These are phyloP conservation scores for Mesembryanthemum crystallinum DNA, from an alignment of 148 eudicot species.

Conservation along the genomic window DNA sequence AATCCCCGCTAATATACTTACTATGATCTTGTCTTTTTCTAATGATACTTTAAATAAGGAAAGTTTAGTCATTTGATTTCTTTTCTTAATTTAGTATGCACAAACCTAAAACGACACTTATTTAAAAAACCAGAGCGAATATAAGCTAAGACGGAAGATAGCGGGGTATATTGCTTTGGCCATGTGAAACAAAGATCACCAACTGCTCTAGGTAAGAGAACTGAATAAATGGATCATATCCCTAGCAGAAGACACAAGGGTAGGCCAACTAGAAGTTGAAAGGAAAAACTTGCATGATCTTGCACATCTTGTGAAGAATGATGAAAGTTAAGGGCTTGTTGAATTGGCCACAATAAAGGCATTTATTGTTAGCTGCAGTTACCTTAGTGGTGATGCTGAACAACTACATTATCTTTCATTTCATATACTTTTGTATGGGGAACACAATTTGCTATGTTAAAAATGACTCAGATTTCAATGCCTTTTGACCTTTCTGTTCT, in stretches of 20 bases:
- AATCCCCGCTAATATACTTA: no score
- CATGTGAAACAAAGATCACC: background rate
- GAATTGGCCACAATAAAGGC: background rate
- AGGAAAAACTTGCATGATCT: background rate
- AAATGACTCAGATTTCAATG: background rate
- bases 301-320: background rate
- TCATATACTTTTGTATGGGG: background rate
- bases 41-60: no score
- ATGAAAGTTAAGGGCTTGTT: background rate
- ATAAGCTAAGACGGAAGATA: background rate
- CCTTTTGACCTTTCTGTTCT: background rate
- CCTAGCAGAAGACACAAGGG: background rate
- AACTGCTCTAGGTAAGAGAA: background rate
- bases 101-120: no score
- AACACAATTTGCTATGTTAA: background rate
- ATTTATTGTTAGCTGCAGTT: background rate
- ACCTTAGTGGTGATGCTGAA: background rate
- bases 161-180: background rate
- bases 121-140: no score
- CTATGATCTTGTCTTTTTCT: no score
- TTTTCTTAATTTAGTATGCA: no score
- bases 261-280: background rate
- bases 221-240: background rate
- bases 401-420: background rate
- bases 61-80: no score